Conservation (phyloP, 1,284 basidiomycete species). For the Phenoliferia sp. region DNA sequence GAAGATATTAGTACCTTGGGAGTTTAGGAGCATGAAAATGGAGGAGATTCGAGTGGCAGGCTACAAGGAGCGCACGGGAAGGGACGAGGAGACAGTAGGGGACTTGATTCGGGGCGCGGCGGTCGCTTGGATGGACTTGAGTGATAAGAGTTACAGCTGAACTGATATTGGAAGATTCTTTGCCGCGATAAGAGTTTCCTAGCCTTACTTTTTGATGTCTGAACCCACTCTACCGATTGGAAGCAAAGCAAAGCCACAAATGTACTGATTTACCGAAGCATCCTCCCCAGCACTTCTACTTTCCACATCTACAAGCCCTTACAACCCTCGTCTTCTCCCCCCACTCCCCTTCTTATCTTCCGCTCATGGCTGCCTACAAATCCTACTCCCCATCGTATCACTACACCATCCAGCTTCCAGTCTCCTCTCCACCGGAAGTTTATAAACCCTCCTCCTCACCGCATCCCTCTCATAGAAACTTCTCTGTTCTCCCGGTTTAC, state of each 20-base stretch:
- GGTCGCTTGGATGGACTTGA: no score
- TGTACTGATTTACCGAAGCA: no score
- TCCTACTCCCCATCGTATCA: not conserved
- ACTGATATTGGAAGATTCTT: no score
- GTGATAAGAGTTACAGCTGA: no score
- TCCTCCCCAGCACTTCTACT: no score
- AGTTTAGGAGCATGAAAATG: not conserved
- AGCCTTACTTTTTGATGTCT: no score
- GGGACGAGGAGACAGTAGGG: not conserved
- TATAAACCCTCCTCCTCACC: conserved; percentile 5
- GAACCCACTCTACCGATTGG: no score
- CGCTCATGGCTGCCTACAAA: not conserved
- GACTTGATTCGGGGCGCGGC: not conserved
- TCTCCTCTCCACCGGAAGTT: not conserved
- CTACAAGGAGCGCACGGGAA: not conserved
- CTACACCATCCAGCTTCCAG: not conserved
- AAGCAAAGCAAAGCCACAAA: no score
- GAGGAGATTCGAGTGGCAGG: not conserved
- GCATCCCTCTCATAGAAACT: not conserved
- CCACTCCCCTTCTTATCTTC: no score
- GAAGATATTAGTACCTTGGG: not conserved
- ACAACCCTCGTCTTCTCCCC: no score
- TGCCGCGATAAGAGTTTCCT: no score
- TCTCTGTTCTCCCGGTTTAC: not conserved
- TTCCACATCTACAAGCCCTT: no score